Evolutionary conservation across 345 rosid genomes (phyloP).

Genomic region (Boechera stricta): DNA sequence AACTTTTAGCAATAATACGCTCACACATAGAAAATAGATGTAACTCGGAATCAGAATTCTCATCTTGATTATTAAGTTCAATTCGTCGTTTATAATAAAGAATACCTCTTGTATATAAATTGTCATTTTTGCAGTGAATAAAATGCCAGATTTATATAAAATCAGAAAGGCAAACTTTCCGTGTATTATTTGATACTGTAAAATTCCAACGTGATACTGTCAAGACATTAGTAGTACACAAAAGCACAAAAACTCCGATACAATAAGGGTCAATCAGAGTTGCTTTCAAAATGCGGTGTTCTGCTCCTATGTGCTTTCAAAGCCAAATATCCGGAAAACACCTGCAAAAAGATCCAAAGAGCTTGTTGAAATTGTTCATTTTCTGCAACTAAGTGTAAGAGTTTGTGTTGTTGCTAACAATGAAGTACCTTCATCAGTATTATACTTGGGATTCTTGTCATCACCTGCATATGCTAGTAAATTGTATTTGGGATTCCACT

Average conservation of each 20-base stretch:
- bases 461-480: slow-evolving; percentile 97
- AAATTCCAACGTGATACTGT: slow-evolving; percentile 18
- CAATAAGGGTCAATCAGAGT: slow-evolving; percentile 12
- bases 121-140: slow-evolving; percentile 24
- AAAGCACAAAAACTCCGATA: not conserved
- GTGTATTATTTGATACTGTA: slow-evolving; percentile 8
- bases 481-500: slow-evolving; percentile 95
- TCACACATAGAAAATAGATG: slow-evolving; percentile 20
- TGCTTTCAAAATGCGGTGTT: not conserved
- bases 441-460: slow-evolving; percentile 89
- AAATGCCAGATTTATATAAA: slow-evolving; percentile 17
- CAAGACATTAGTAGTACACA: not conserved
- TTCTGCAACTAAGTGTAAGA: not conserved
- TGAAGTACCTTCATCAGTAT: slow-evolving; percentile 81
- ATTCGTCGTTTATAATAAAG: slow-evolving; percentile 31
- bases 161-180: slow-evolving; percentile 17
- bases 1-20: slow-evolving; percentile 25
- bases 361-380: slow-evolving; percentile 18
- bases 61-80: slow-evolving; percentile 20
- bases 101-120: slow-evolving; percentile 29
- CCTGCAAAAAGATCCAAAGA: slow-evolving; percentile 56
- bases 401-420: slow-evolving; percentile 1
- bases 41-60: slow-evolving; percentile 29
- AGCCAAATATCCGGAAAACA: slow-evolving; percentile 89
- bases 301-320: slow-evolving; percentile 62